Evolutionary conservation across 305 asterid species (phyloP), one percentile per base, ranked within the genome.

Genomic region (Fraxinus baroniana): DNA sequence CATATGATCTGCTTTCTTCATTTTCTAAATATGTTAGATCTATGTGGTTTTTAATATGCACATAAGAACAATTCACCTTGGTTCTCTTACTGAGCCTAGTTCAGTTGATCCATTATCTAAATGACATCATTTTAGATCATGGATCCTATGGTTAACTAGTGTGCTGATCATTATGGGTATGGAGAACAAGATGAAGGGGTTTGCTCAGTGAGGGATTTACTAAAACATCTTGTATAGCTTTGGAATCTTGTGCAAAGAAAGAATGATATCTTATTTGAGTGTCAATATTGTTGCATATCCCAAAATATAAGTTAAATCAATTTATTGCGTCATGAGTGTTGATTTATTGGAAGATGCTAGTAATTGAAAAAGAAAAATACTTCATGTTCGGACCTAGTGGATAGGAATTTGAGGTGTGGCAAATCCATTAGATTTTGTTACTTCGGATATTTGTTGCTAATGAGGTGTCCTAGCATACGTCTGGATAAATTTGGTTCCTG

Each of bases 401-500:
- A 62, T 62, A 2, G 72, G 72, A 22, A 20, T 20, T 20, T 62
- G 17, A 20, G 72, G 30, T 22, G 72, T 62, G 13, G 72, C 72
- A 62, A 62, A 2, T 62, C 33, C 26, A 9, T 22, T 62, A 22
- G 66, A 57, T 57, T 49, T 26, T 24, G 76, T 70, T 52, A 17
- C 49, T 24, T 74, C 0, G 66, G 74, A 64, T 78, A 78, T 24
- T 80, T 74, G 55, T 60, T 70, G 78, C 78, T 73, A 52, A 74
- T 79, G 66, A 39, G 74, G 41, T 28, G 57, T 78, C 46, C 57
- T 73, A 76, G 36, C 57, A 66, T 64, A 33, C 60, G 39, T 32
- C 26, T 79, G 5, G 68, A 62, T 32, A 74, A 41, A 41, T 41
- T 41, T 81, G 66, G 60, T 84, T 84, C 64, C 75, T 80, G 64